Evolutionary conservation across 257 asterid genomes (phyloP).

Genomic region (Salvia hispanica): DNA sequence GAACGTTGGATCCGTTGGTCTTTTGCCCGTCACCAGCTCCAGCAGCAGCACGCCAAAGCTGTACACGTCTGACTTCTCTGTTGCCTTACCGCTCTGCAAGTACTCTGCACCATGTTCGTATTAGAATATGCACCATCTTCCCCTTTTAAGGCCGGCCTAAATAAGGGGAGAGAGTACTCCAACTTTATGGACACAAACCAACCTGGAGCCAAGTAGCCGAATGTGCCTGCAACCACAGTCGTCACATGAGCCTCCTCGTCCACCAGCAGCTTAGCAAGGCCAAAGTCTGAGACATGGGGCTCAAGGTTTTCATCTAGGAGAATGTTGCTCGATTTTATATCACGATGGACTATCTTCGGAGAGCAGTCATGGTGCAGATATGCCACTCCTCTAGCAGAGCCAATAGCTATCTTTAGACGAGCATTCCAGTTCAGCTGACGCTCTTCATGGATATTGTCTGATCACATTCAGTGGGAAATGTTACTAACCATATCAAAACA

Average conservation of each 20-base stretch:
- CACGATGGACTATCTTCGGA: slow-evolving; percentile 90
- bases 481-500: not conserved
- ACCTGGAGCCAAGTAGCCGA: slow-evolving; percentile 99
- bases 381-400: slow-evolving; percentile 94
- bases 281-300: slow-evolving; percentile 93
- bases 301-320: slow-evolving; percentile 91
- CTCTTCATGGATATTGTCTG: slow-evolving; percentile 53
- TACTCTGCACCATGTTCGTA: slow-evolving; percentile 53
- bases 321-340: slow-evolving; percentile 88
- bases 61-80: slow-evolving; percentile 86
- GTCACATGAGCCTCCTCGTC: slow-evolving; percentile 97
- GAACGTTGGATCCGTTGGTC: slow-evolving; percentile 91
- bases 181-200: not conserved
- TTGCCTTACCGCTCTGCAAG: slow-evolving; percentile 94
- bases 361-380: slow-evolving; percentile 91
- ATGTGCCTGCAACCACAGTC: slow-evolving; percentile 97
- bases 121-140: too few species aligned
- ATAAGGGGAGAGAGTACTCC: too few species aligned
- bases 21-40: slow-evolving; percentile 88
- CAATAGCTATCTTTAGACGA: slow-evolving; percentile 80
- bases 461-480: not conserved
- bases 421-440: slow-evolving; percentile 71
- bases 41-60: slow-evolving; percentile 92
- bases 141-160: too few species aligned
- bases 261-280: slow-evolving; percentile 90